A percentile compares a stretch with the other conserved stretches of the same genome.
These are phyloP conservation scores for Yarrowia alimentaria DNA, from an alignment of 805 yeast species.

Conservation along the genomic window DNA sequence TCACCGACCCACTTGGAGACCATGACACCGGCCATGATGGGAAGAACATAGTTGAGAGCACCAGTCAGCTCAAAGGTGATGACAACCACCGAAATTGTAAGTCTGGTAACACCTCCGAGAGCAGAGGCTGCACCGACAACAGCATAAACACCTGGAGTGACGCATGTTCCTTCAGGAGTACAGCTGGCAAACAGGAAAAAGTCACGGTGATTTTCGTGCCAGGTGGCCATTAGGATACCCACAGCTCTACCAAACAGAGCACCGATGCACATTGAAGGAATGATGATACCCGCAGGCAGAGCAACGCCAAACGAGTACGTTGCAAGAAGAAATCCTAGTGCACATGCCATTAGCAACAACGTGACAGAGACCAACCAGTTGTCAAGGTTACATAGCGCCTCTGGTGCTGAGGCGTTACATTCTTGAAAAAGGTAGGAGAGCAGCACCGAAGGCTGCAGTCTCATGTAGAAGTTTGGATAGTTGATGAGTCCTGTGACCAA, in stretches of 20 bases:
- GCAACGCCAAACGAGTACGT: slow-evolving; percentile 65
- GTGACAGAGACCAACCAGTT: slow-evolving; percentile 33
- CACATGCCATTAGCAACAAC: slow-evolving; percentile 43
- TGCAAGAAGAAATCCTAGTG: slow-evolving; percentile 58
- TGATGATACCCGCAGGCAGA: slow-evolving; percentile 60
- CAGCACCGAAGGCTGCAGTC: slow-evolving; percentile 55
- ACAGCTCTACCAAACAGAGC: slow-evolving; percentile 57
- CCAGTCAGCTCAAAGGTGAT: slow-evolving; percentile 82
- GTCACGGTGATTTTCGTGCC: slow-evolving; percentile 44
- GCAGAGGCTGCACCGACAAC: slow-evolving; percentile 86
- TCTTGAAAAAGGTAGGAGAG: slow-evolving; percentile 68
- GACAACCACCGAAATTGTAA: slow-evolving; percentile 78
- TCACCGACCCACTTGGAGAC: slow-evolving; percentile 72
- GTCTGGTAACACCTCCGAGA: slow-evolving; percentile 73
- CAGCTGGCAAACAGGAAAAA: slow-evolving; percentile 42
- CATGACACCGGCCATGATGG: slow-evolving; percentile 82
- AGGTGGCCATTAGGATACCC: slow-evolving; percentile 46
- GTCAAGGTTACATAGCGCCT: slow-evolving; percentile 35
- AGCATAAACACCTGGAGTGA: slow-evolving; percentile 85
- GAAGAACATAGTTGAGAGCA: slow-evolving; percentile 77
- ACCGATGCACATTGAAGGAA: slow-evolving; percentile 64
- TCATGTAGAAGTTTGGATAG: slow-evolving; percentile 55
- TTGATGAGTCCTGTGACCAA: slow-evolving; percentile 53
- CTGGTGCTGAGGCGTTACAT: slow-evolving; percentile 46
- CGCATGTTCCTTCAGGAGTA: slow-evolving; percentile 51